Conservation (phyloP, 2,329 filamentous ascomycete genomes). For the Fusarium beomiforme region DNA sequence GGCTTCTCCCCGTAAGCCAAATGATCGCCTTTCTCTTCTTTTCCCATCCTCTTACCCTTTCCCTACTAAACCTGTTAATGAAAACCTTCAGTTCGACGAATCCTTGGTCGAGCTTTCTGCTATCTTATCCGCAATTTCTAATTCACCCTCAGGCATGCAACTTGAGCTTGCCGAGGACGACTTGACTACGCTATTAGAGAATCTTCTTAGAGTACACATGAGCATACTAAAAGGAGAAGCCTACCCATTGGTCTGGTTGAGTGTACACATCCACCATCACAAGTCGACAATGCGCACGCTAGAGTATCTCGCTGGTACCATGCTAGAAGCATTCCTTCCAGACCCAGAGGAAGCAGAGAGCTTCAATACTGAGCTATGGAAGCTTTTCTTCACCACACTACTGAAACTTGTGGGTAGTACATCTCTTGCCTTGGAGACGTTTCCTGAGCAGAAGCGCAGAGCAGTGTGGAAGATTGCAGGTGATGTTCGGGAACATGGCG, state of each 20-base stretch:
- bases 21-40: conserved; percentile 80
- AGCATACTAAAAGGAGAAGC: conserved; percentile 90
- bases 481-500: conserved; percentile 91
- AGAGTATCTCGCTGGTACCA: conserved; percentile 80
- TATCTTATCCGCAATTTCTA: conserved; percentile 83
- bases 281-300: conserved; percentile 88
- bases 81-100: conserved; percentile 78
- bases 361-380: conserved; percentile 95
- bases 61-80: conserved; percentile 73
- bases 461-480: conserved; percentile 99
- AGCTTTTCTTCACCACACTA: conserved; percentile 88
- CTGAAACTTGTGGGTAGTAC: conserved; percentile 90
- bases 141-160: conserved; percentile 75
- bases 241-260: conserved; percentile 90
- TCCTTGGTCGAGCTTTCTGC: conserved; percentile 88
- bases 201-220: conserved; percentile 84
- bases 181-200: conserved; percentile 77
- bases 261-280: conserved; percentile 91
- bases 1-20: conserved; percentile 60
- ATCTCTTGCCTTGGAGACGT: conserved; percentile 90
- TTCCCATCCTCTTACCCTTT: conserved; percentile 95
- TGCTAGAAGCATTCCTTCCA: conserved; percentile 87
- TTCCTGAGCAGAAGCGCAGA: conserved; percentile 93
- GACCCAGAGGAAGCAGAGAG: conserved; percentile 89
- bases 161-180: conserved; percentile 80